Evolutionary conservation across 352 stramenopile genomes (phyloP), one percentile per base, ranked within the genome.

Genomic region (Globisporangium canariense): DNA sequence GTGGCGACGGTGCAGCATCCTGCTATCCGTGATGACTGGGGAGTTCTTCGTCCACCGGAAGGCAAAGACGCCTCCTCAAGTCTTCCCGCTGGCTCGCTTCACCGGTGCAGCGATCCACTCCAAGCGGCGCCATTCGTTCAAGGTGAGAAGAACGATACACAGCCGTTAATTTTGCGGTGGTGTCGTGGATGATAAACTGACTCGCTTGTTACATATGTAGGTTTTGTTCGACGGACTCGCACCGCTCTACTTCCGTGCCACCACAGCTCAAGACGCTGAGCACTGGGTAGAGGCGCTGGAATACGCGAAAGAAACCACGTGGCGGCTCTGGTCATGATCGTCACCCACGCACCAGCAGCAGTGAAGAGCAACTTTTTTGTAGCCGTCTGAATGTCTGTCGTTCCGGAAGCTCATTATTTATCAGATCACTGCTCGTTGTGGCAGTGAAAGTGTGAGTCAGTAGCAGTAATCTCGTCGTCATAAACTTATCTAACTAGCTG

Each of bases 311-410:
- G 70, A 76, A 56, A 62, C 56, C 59, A 74, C 70, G 18, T 76
- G 66, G 70, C 50, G 46, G 11, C 51, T 32, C 13, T 69, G 54
- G 54, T 41, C 43, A 16, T 67, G 41, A 63, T 28, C 16, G 20
- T 16, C 75, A 79, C 46, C 89, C 77, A n/a, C 63, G 68, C 18
- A 72, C 70, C 47, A 91, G 61, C 51, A 89, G 67, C 41, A 76
- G 59, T 22, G 62, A 13, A 47, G 64, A 25, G 47, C 20, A 20
- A 18, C 47, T 34, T 56, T 55, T 56, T 56, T 56, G 50, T 40
- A 40, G 13, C 25, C 28, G 14, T 56, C 25, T 56, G 20, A 25
- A 22, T 22, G 28, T 25, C 28, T 56, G 50, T 56, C 28, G 13
- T 40, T 28, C 7, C 25, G 32, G 14, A 40, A 55, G 25, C 14